Evolutionary conservation across 148 eudicot genomes (phyloP).

Genomic region (Oxyria digyna): DNA sequence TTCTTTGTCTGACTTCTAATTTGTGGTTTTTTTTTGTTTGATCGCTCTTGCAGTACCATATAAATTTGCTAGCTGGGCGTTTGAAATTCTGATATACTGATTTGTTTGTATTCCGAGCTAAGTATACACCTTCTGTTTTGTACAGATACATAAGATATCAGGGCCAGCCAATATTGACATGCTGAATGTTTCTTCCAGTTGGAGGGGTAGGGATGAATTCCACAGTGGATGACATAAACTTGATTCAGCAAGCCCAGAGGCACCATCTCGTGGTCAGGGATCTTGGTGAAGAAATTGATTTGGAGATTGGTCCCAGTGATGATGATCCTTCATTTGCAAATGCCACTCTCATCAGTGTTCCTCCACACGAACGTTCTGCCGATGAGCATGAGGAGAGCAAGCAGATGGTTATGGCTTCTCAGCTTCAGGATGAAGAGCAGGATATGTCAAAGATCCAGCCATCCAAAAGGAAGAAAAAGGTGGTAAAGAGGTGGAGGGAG

Average conservation of each 20-base stretch:
- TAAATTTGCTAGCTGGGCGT: neutral
- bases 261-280: constrained; percentile 86
- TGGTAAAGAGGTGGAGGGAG: constrained; percentile 97
- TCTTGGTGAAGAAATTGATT: constrained; percentile 87
- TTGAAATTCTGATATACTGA: neutral
- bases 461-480: constrained; percentile 82
- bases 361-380: constrained; percentile 52
- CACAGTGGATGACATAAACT: constrained; percentile 80
- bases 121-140: neutral
- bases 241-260: constrained; percentile 75
- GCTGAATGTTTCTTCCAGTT: constrained; percentile 82
- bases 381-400: constrained; percentile 74
- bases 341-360: constrained; percentile 44
- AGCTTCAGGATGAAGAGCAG: constrained; percentile 57
- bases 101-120: neutral
- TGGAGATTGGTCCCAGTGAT: constrained; percentile 82
- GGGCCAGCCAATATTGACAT: constrained; percentile 34
- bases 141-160: neutral
- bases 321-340: constrained; percentile 69
- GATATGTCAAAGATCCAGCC: constrained; percentile 62
- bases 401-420: constrained; percentile 48
- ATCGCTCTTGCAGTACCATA: neutral
- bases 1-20: neutral
- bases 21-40: neutral
- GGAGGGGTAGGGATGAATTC: constrained; percentile 78